Base-by-base conservation (phyloP, 768 basidiomycete genomes). In the Postia placenta region DNA sequence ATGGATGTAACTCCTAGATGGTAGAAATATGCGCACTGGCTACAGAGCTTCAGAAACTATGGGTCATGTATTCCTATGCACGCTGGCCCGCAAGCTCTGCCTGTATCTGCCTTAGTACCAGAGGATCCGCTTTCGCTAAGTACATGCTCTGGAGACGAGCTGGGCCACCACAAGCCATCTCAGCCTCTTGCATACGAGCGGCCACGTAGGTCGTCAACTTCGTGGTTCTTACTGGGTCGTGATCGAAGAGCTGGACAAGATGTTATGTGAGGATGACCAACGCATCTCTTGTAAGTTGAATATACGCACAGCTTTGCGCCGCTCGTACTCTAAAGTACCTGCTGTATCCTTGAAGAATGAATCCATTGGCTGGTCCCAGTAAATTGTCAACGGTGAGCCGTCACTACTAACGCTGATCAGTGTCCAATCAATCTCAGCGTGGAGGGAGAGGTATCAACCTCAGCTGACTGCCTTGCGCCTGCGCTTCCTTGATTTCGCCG, bases 401-500 rank as follows among this genome's bases (percentile, higher is more conserved):
- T 49, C 30, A 45, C 3, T 36, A 35, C 15, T 11, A 25, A 40
- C 19, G n/a, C 6, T 14, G 40, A 2, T 11, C 5, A 12, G 1
- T 9, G 20, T 19, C 45, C 5, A 42, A 6, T 4, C 14, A 1
- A 30, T n/a, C n/a, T n/a, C n/a, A n/a, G n/a, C n/a, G n/a, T n/a
- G 11, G 24, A 40, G 14, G 19, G 20, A 44, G 23, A 35, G n/a
- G n/a, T n/a, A n/a, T 46, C 11, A 30, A 25, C n/a, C 25, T 53
- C 55, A 27, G 45, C 23, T 9, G 43, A 51, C 47, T 66, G 51
- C 12, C 59, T 61, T 15, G 60, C 23, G 60, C 69, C 55, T 73
- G 69, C 6, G 80, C 80, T 65, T 94, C 92, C 59, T 83, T 86
- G 44, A 93, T 74, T 62, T 93, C 91, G 12, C 84, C 86, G 46